Evolutionary conservation across 2,329 filamentous ascomycete species (phyloP), one percentile per base, ranked within the genome.

Genomic region (Sporothrix pseudoabietina): DNA sequence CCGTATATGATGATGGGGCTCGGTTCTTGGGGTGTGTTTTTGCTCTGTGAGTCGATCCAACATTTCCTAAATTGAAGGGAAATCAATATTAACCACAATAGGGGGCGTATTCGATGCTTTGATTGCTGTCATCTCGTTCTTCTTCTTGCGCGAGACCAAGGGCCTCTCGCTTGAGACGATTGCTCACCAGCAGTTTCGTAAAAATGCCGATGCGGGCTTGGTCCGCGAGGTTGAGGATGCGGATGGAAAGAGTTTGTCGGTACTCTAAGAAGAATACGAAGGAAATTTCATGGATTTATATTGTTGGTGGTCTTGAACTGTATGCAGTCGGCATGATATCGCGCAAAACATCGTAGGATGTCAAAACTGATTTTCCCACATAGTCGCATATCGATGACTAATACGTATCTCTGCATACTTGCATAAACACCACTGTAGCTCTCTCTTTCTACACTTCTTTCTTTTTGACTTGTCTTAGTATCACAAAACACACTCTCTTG

Each of bases 101-200:
- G 39, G 84, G 81, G 84, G 82, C 22, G 74, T 82, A 10, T 82
- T 85, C 22, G 83, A 85, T 74, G 74, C 83, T 14, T 77, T 83
- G 49, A 85, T 85, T 63, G 79, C 78, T 2, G 44, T 78, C 7
- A 73, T 86, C 76, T 82, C 87, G 35, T 87, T 81, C 77, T 85
- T 86, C 76, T 85, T 88, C 78, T 82, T 92, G 73, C 89, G 90
- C 73, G 90, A 92, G 82, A 92, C 90, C 68, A 91, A 91, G 81
- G 90, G 90, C 61, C 83, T 91, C 6, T 88, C 87, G 0, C 84
- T 92, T 47, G 91, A 93, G 80, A 86, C 90, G 76, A 83, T 84
- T 74, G 80, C 79, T 2, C 77, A 79, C 22, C 77, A 78, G 61
- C 73, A 77, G 10, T 80, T 79, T 16, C 55, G 44, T 61, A 76